Evolutionary conservation across 2,329 filamentous ascomycete genomes (phyloP), one percentile per base, ranked within the genome.

Genomic region (Cladosporium colombiae): DNA sequence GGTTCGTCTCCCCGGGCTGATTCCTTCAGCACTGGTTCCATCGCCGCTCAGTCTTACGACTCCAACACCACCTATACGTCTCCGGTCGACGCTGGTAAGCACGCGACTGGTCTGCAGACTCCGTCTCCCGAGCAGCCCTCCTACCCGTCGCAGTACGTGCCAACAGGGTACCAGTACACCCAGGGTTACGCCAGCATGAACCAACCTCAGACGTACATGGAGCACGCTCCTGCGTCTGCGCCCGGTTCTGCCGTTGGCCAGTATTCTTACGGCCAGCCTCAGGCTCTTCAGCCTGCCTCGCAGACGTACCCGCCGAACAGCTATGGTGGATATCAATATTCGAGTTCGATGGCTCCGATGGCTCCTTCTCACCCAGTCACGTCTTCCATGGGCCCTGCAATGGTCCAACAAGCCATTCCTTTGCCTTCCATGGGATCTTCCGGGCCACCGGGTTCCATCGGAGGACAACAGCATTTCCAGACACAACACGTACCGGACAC

Each of bases 271-370:
- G 75, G 73, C 25, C 75, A 76, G 71, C 84, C 83, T 58, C 91
- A 94, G 71, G 89, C 91, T 13, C 67, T 77, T 23, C 74, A 76
- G 66, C 74, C 74, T 27, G 73, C 74, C 18, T 65, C 74, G 31
- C 75, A 77, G 61, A 65, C 67, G 37, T 76, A 77, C 58, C 68
- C 83, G 92, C 68, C 81, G 93, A 73, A 92, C 91, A 73, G 89
- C 91, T 21, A 84, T 23, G 73, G 80, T 75, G 78, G 86, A 72
- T 84, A 95, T 82, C 86, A 89, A 70, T 96, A 96, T 77, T 74
- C 86, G 49, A 91, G 90, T 79, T 91, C 90, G 57, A 84, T 97
- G 68, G 88, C 91, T 2, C 94, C 93, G n/a, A 90, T 91, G n/a
- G 85, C 87, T 13, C 86, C 84, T 2, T 86, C 86, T 18, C 88